These are phyloP conservation scores for Colletotrichum filicis DNA, from an alignment of 2,329 filamentous ascomycete genomes.

Conservation along the genomic window DNA sequence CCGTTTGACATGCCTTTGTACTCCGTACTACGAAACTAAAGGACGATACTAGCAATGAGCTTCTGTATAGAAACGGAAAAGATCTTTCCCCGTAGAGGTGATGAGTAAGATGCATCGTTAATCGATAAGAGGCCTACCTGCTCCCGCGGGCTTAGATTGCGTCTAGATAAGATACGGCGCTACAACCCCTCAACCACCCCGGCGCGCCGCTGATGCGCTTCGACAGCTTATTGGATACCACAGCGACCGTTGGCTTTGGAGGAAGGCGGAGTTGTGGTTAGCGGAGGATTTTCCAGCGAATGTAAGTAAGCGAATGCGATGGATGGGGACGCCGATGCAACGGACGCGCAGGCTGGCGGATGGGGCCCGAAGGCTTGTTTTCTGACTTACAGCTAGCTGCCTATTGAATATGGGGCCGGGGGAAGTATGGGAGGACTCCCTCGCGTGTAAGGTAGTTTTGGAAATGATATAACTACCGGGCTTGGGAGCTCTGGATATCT, in stretches of 20 bases:
- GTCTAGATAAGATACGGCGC: not conserved
- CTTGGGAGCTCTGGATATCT: not conserved
- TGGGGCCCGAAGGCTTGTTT: not conserved
- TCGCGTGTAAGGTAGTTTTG: too few relatives aligned
- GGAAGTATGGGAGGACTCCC: not conserved
- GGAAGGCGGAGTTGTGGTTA: not conserved
- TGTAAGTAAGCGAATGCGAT: not conserved
- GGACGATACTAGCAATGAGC: not conserved
- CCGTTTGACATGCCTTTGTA: not conserved
- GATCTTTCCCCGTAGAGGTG: not conserved
- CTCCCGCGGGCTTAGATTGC: not conserved
- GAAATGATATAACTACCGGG: not conserved
- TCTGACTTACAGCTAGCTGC: not conserved
- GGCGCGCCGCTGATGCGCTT: not conserved
- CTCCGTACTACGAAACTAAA: not conserved
- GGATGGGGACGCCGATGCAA: not conserved
- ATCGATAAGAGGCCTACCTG: not conserved
- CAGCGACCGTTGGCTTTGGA: not conserved
- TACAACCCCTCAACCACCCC: not conserved
- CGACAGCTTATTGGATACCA: not conserved
- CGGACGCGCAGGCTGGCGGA: too few relatives aligned
- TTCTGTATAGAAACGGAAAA: not conserved
- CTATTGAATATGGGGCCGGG: not conserved
- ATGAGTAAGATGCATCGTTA: not conserved
- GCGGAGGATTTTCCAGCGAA: not conserved